Conservation (phyloP, 805 yeast species). For the Wickerhamomyces sydowiorum region DNA sequence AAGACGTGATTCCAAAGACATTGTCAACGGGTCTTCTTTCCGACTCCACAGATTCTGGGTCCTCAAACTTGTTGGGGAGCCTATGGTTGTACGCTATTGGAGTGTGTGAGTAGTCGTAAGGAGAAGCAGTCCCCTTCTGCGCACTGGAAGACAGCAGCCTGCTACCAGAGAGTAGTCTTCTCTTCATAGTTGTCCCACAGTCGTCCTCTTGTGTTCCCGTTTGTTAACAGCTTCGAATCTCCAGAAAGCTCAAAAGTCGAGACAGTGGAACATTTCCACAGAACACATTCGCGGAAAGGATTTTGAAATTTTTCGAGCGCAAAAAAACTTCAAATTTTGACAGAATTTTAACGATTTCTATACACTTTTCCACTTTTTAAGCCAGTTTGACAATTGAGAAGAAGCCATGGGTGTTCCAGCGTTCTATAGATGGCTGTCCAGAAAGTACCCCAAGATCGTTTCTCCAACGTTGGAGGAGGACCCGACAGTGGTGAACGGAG, state of each 20-base stretch:
- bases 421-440: conserved; percentile 91
- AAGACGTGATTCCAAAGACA: conserved; percentile 3
- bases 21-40: background rate
- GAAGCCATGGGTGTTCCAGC: conserved; percentile 90
- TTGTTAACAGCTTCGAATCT: no score
- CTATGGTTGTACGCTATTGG: conserved; percentile 17
- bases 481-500: conserved; percentile 51
- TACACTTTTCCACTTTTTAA: no score
- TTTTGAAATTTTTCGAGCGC: background rate
- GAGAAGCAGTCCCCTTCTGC: background rate
- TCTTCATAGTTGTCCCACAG: no score
- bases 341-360: background rate
- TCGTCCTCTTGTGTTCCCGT: no score
- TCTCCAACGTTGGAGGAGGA: conserved; percentile 83
- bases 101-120: conserved; percentile 17
- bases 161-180: background rate
- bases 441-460: conserved; percentile 90
- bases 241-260: no score
- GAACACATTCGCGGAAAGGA: background rate
- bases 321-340: background rate
- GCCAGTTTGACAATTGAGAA: no score
- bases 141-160: background rate
- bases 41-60: background rate
- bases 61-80: conserved; percentile 9
- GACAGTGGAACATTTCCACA: no score